These are phyloP conservation scores for Alternaria triticina DNA, from an alignment of 2,329 filamentous ascomycete genomes.

Conservation along the genomic window DNA sequence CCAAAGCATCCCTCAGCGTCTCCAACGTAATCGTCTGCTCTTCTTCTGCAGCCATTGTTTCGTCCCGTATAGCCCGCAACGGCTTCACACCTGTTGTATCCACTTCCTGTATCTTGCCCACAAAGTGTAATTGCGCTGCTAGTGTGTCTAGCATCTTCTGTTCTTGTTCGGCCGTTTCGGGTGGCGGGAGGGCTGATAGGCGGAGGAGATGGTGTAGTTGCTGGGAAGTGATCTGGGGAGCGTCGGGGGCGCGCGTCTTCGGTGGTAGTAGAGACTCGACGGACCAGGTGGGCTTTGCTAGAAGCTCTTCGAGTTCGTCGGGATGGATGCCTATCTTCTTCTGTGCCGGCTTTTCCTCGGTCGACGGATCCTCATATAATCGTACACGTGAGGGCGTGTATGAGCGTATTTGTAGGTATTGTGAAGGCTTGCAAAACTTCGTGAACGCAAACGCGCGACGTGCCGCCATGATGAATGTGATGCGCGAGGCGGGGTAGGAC, in stretches of 20 bases:
- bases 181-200: constrained; percentile 83
- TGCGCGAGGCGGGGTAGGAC: neutral
- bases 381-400: constrained; percentile 9
- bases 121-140: constrained; percentile 84
- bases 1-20: constrained; percentile 63
- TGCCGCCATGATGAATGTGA: constrained; percentile 21
- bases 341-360: neutral
- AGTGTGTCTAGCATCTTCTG: constrained; percentile 74
- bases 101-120: constrained; percentile 82
- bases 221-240: constrained; percentile 62
- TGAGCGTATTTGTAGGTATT: constrained; percentile 7
- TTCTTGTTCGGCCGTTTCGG: constrained; percentile 68
- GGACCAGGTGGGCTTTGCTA: constrained; percentile 82
- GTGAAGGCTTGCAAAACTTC: constrained; percentile 1
- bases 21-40: constrained; percentile 67
- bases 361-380: neutral
- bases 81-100: constrained; percentile 76
- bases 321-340: constrained; percentile 23
- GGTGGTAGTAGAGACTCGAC: constrained; percentile 73
- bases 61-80: constrained; percentile 80
- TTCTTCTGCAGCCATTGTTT: constrained; percentile 63
- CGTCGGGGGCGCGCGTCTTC: constrained; percentile 32
- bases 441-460: constrained; percentile 12
- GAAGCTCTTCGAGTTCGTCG: constrained; percentile 50
- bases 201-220: constrained; percentile 85